Conservation (phyloP, 2,329 filamentous ascomycete genomes). For the Fonsecaea erecta region DNA sequence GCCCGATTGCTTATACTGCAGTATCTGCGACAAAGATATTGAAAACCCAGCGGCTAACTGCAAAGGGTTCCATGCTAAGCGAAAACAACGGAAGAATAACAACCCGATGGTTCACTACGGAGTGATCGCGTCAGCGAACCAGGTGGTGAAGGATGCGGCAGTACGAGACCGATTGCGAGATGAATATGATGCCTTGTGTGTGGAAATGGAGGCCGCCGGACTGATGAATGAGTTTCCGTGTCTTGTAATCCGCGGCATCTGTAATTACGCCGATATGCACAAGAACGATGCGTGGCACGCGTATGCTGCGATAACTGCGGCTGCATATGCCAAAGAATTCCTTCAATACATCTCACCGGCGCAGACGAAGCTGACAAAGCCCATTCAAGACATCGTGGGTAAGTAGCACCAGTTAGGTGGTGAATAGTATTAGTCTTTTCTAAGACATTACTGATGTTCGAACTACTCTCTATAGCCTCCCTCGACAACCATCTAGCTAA, state of each 20-base stretch:
- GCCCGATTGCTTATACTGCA: no score
- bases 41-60: slow-evolving; percentile 2
- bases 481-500: neutral
- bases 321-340: slow-evolving; percentile 39
- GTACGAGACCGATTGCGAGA: slow-evolving; percentile 21
- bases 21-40: no score
- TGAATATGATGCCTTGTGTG: slow-evolving; percentile 36
- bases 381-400: slow-evolving; percentile 7
- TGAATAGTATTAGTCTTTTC: neutral
- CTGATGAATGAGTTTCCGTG: slow-evolving; percentile 42
- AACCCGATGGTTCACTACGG: slow-evolving; percentile 34
- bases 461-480: neutral
- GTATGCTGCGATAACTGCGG: slow-evolving; percentile 44
- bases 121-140: slow-evolving; percentile 35
- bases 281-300: slow-evolving; percentile 47
- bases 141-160: slow-evolving; percentile 28
- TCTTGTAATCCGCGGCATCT: slow-evolving; percentile 49
- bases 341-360: slow-evolving; percentile 6
- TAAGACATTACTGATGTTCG: neutral
- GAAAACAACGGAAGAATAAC: slow-evolving; percentile 21
- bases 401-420: neutral
- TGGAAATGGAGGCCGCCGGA: slow-evolving; percentile 44
- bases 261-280: slow-evolving; percentile 49
- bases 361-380: slow-evolving; percentile 5
- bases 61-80: no score